phyloP scores from a whole-genome alignment of 768 basidiomycete species.

The Boletus edulis region DNA sequence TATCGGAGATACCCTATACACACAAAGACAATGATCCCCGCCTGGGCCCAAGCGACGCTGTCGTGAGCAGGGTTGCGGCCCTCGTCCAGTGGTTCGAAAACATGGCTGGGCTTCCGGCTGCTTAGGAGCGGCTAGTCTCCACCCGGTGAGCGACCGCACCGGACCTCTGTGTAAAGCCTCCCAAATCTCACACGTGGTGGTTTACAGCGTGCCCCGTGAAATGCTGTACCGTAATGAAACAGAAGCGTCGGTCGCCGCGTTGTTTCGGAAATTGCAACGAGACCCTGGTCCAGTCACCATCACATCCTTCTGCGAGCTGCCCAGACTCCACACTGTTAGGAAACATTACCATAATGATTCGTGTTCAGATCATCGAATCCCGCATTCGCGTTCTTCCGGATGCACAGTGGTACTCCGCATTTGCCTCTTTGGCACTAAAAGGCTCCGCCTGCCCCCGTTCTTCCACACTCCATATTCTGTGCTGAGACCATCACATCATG shows the following conservation, averaged over 20 bases:
- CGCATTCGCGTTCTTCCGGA: slow-evolving; percentile 10
- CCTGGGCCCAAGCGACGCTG: slow-evolving; percentile 65
- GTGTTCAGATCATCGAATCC: slow-evolving; percentile 6
- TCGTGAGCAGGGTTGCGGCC: slow-evolving; percentile 61
- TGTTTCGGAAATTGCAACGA: slow-evolving; percentile 26
- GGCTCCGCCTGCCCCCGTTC: neutral
- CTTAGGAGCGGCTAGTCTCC: slow-evolving; percentile 5
- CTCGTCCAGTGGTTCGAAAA: slow-evolving; percentile 71
- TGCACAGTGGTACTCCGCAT: slow-evolving; percentile 4
- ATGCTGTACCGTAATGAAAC: too few relatives aligned
- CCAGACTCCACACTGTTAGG: slow-evolving; percentile 5
- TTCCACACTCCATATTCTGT: slow-evolving; percentile 13
- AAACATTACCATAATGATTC: slow-evolving; percentile 6
- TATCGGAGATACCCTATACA: slow-evolving; percentile 57
- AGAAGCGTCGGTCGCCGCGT: slow-evolving; percentile 23
- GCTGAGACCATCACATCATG: slow-evolving; percentile 16
- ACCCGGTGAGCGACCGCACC: slow-evolving; percentile 16
- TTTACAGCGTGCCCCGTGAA: too few relatives aligned
- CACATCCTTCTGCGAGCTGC: neutral
- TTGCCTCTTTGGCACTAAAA: slow-evolving; percentile 15
- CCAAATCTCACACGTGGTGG: too few relatives aligned
- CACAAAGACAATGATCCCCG: slow-evolving; percentile 51
- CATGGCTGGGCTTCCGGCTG: slow-evolving; percentile 46
- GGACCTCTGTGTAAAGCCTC: neutral
- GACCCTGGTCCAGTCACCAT: slow-evolving; percentile 16